Evolutionary conservation across 768 basidiomycete genomes (phyloP), one percentile per base, ranked within the genome.

Genomic region (Obba rivulosa): DNA sequence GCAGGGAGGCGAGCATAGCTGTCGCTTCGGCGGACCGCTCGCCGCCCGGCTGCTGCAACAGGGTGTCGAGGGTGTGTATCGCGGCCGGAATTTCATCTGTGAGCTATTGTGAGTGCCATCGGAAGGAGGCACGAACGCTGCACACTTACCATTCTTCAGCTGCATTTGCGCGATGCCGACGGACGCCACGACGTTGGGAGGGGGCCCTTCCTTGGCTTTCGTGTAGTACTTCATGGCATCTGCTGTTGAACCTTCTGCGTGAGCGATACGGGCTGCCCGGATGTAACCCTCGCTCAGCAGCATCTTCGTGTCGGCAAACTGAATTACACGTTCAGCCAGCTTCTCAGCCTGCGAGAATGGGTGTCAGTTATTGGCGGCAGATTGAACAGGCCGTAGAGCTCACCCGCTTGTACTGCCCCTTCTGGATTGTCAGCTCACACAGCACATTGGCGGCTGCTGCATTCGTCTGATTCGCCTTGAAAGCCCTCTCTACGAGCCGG

Each of bases 251-350:
- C 84, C 87, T 57, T 87, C 79, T 1, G 81, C 80, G 56, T 94
- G 92, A 13, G 82, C 75, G 2, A 88, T 83, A 16, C 92, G 80
- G 2, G 84, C 95, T 13, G 93, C 83, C 25, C 87, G 77, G 14
- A 94, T 68, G 59, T 92, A 88, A 2, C 92, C 87, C 57, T 96
- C 94, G 1, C 89, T 86, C 23, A 94, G 74, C 14, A 95, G 71
- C 0, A 88, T 76, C 25, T 91, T 72, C 0, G 88, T 92, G 58
- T 98, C 95, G 0, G 94, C 87, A 59, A 89, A 96, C 62, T 97
- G 93, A 35, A 98, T 83, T 0, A 93, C 87, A 44, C 93, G 80
- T 59, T 98, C 96, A 20, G 92, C 93, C 17, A 98, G 72, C 71
- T 98, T 99, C 38, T 95, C 65, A 0, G 92, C 91, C 83, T 92